Conservation (phyloP, 441 rosid species). For the Pelargonium cotyledonis region DNA sequence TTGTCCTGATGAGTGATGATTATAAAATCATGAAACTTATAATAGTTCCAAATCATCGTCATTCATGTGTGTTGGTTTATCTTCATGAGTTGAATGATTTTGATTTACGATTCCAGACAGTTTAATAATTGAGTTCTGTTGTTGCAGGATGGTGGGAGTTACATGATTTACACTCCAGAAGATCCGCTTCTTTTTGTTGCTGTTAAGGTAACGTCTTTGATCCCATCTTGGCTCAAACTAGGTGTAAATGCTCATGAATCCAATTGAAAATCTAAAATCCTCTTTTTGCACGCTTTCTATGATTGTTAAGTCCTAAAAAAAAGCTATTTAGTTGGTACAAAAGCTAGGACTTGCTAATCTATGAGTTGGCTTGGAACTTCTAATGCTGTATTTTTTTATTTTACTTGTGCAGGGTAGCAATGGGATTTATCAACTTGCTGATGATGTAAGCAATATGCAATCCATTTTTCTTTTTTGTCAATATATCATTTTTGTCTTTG, state of each 20-base stretch:
- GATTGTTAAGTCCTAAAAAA: background rate
- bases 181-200: slow-evolving; percentile 94
- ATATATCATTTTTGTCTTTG: background rate
- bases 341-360: background rate
- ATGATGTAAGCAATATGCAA: slow-evolving; percentile 57
- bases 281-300: background rate
- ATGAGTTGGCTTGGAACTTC: slow-evolving; percentile 11
- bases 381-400: slow-evolving; percentile 13
- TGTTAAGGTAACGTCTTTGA: slow-evolving; percentile 47
- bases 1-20: background rate
- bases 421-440: slow-evolving; percentile 76
- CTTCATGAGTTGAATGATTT: background rate
- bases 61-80: too few relatives aligned
- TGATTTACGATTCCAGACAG: slow-evolving; percentile 1
- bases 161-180: slow-evolving; percentile 89
- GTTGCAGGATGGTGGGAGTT: slow-evolving; percentile 85
- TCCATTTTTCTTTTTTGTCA: slow-evolving; percentile 3
- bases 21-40: background rate
- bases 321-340: background rate
- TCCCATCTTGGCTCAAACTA: slow-evolving; percentile 1
- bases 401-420: slow-evolving; percentile 57
- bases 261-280: background rate
- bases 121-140: background rate
- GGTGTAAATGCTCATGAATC: slow-evolving; percentile 3
- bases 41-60: background rate